These are phyloP conservation scores for Hygrocybe coccinea DNA, from an alignment of 768 basidiomycete genomes.

Conservation along the genomic window DNA sequence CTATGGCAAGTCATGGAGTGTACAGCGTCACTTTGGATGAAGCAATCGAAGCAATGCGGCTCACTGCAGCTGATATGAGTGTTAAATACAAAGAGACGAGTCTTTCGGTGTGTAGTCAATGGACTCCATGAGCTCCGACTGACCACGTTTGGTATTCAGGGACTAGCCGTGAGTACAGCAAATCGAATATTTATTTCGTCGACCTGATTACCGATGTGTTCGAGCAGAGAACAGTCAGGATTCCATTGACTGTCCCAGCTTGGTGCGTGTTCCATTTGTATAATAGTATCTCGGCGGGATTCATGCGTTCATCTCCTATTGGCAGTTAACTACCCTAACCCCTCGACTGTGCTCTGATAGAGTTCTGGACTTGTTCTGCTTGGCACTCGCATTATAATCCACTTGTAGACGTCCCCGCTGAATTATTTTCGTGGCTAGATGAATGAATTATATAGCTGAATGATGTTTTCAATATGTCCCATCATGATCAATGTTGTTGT, in stretches of 20 bases:
- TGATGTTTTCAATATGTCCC: no score
- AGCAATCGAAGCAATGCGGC: constrained; percentile 90
- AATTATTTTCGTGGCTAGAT: no score
- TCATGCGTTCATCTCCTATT: no score
- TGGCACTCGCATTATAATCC: no score
- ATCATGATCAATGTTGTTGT: no score
- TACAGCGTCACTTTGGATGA: constrained; percentile 88
- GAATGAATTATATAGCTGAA: no score
- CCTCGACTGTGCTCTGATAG: no score
- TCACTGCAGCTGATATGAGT: constrained; percentile 93
- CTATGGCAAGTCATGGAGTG: constrained; percentile 85
- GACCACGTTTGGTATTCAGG: constrained; percentile 29
- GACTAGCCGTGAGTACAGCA: constrained; percentile 48
- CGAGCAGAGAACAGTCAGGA: constrained; percentile 15
- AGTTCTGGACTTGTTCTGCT: no score
- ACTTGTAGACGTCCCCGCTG: no score
- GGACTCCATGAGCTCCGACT: background rate
- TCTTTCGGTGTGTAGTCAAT: constrained; percentile 57
- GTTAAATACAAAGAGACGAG: constrained; percentile 95
- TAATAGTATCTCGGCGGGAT: no score
- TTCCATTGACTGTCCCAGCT: constrained; percentile 17
- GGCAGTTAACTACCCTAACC: no score
- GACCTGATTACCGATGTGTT: background rate
- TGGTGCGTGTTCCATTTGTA: constrained; percentile 8
- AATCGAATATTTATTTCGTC: background rate